Evolutionary conservation across 441 rosid species (phyloP).

Genomic region (Eugenia klotzschiana): DNA sequence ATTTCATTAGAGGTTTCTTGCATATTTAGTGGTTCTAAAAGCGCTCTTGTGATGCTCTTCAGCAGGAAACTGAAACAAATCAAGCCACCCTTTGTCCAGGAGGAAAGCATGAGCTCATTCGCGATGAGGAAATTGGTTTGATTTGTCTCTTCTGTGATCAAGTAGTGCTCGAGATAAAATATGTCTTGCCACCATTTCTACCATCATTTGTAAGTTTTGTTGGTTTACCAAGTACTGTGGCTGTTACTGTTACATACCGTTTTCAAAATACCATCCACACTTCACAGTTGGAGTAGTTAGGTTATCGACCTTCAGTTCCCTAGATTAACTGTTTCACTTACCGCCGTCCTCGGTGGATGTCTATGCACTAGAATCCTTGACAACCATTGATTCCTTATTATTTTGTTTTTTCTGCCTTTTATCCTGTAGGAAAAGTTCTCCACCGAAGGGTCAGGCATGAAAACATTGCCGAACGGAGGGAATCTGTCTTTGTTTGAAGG

Average conservation of each 20-base stretch:
- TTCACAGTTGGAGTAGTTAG: not conserved
- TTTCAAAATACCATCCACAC: not conserved
- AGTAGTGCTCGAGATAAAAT: constrained; percentile 40
- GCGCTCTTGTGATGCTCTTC: not conserved
- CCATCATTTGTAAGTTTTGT: constrained; percentile 39
- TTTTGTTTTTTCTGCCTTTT: not conserved
- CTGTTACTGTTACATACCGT: not conserved
- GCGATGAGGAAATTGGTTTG: constrained; percentile 58
- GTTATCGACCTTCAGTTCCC: not conserved
- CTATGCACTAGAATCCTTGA: not conserved
- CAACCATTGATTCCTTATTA: not conserved
- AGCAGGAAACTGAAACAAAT: constrained; percentile 6
- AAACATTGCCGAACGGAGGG: not conserved
- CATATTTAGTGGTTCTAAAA: not conserved
- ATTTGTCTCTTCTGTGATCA: constrained; percentile 35
- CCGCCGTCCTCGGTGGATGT: not conserved
- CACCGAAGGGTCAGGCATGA: not conserved
- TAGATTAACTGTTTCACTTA: not conserved
- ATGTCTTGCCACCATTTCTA: constrained; percentile 3
- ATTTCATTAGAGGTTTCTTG: not conserved
- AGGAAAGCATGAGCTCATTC: constrained; percentile 28
- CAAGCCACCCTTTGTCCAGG: constrained; percentile 7
- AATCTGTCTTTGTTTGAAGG: not conserved
- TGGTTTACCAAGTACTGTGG: not conserved
- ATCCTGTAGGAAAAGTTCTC: not conserved